Percentiles rank a stretch among this genome's conserved stretches.
Conservation (phyloP, 495 filamentous ascomycete genomes). For the Tricharina praecox region DNA sequence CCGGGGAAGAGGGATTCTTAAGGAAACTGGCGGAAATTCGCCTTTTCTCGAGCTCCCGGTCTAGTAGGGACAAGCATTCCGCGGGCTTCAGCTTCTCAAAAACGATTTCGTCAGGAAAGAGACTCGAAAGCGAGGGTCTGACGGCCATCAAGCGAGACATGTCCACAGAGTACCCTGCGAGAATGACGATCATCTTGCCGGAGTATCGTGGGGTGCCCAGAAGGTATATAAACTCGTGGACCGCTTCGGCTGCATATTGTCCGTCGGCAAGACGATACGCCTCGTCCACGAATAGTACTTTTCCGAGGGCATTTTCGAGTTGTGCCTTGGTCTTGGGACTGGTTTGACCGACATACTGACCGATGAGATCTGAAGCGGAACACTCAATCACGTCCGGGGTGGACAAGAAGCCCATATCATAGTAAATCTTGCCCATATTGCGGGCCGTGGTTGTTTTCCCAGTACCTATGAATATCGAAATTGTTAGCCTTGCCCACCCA, state of each 20-base stretch:
- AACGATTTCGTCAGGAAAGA: constrained; percentile 41
- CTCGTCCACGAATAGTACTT: constrained; percentile 52
- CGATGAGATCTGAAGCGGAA: constrained; percentile 46
- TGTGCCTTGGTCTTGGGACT: constrained; percentile 43
- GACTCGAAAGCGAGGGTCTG: constrained; percentile 41
- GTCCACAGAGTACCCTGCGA: constrained; percentile 55
- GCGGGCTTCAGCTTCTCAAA: constrained; percentile 31
- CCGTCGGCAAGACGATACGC: constrained; percentile 45
- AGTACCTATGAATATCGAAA: constrained; percentile 34
- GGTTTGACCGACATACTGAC: constrained; percentile 45
- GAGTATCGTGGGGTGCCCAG: constrained; percentile 46
- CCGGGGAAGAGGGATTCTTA: constrained; percentile 4
- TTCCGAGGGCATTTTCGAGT: constrained; percentile 43
- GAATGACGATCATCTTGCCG: constrained; percentile 51
- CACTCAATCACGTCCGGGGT: constrained; percentile 39
- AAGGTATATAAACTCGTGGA: constrained; percentile 56
- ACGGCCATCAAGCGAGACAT: constrained; percentile 52
- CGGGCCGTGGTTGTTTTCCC: constrained; percentile 59
- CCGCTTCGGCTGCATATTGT: constrained; percentile 49
- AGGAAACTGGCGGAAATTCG: constrained; percentile 9
- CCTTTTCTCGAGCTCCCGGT: constrained; percentile 15
- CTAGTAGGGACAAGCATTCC: constrained; percentile 34
- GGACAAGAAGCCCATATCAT: constrained; percentile 49
- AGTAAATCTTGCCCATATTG: constrained; percentile 57
- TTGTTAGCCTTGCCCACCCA: background rate